Percentiles rank a stretch among this genome's conserved stretches.
These are phyloP conservation scores for Cochlearia excelsa DNA, from an alignment of 345 rosid genomes.

Conservation along the genomic window DNA sequence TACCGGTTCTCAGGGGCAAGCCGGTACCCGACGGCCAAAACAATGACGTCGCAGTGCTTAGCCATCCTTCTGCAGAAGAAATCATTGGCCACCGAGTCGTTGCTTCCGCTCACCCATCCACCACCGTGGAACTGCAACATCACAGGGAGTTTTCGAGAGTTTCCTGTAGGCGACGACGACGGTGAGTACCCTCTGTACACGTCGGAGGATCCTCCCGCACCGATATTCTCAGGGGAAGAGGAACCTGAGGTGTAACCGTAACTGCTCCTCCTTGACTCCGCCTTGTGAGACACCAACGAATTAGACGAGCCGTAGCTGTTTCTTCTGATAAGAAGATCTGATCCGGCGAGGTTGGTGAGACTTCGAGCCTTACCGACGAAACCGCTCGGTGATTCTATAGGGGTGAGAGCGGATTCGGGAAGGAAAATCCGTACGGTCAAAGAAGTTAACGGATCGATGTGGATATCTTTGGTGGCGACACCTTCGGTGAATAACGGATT, in stretches of 20 bases:
- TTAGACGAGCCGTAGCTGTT: slow-evolving; percentile 50
- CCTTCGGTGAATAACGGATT: slow-evolving; percentile 86
- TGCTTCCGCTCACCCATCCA: slow-evolving; percentile 93
- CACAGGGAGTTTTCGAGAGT: slow-evolving; percentile 57
- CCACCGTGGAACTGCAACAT: slow-evolving; percentile 96
- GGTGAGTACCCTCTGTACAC: slow-evolving; percentile 78
- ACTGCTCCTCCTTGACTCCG: slow-evolving; percentile 51
- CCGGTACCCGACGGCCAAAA: slow-evolving; percentile 89
- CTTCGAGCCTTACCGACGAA: slow-evolving; percentile 36
- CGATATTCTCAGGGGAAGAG: slow-evolving; percentile 35
- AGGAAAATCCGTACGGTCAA: slow-evolving; percentile 85
- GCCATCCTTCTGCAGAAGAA: slow-evolving; percentile 72
- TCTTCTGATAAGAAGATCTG: slow-evolving; percentile 43
- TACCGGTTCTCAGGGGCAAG: slow-evolving; percentile 78
- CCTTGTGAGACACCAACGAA: slow-evolving; percentile 13
- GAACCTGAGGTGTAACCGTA: slow-evolving; percentile 42
- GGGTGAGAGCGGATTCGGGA: slow-evolving; percentile 72
- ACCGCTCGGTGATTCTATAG: slow-evolving; percentile 42
- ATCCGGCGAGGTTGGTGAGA: slow-evolving; percentile 30
- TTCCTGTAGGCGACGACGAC: slow-evolving; percentile 19
- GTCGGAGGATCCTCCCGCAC: slow-evolving; percentile 54
- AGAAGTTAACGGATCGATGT: slow-evolving; percentile 81
- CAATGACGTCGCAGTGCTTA: slow-evolving; percentile 76
- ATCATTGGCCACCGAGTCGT: slow-evolving; percentile 88
- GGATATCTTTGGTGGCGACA: slow-evolving; percentile 93